Evolutionary conservation across 257 asterid genomes (phyloP), one percentile per base, ranked within the genome.

Genomic region (Ballota nigra): DNA sequence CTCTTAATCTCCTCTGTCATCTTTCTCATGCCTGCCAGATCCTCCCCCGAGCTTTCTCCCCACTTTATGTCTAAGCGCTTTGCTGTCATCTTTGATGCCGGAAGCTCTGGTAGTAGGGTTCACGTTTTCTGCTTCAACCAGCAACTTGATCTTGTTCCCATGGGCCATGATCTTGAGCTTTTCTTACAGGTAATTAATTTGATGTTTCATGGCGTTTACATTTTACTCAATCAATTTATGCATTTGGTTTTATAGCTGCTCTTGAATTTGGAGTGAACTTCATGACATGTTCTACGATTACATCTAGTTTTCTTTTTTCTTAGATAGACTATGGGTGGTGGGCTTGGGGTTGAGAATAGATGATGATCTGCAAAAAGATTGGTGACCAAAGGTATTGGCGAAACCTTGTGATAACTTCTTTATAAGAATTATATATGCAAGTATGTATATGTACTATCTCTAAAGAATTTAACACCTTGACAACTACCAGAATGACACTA

Each of bases 61-160:
- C 8, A 80, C 33, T 83, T 58, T 70, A 72, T 59, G 83, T 76
- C 81, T 6, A 83, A 75, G 61, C 73, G 71, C 0, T 92, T 88
- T 66, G 98, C 98, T 0, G 97, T 89, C 45, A 84, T 92, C 53
- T 92, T 92, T 69, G 97, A 92, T 52, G 98, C 98, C 0, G 96
- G 98, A 5, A 92, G 98, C 74, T 89, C 98, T 1, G 98, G 97
- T 31, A 92, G 96, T 73, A 80, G 98, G 78, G 98, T 89, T 49
- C 98, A 92, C 56, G 97, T 88, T 22, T 92, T 92, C 68, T 80
- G 95, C 80, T 92, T 92, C 74, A 77, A 88, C 65, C 68, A 85
- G 52, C 71, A 79, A 47, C 84, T 92, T 74, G 94, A 89, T 70
- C 98, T 88, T 22, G 83, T 92, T 31, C 92, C 94, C 58, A 88